A percentile compares a stretch with the other conserved stretches of the same genome.
These are phyloP conservation scores for Neoscytalidium dimidiatum DNA, from an alignment of 2,329 filamentous ascomycete genomes.

Conservation along the genomic window DNA sequence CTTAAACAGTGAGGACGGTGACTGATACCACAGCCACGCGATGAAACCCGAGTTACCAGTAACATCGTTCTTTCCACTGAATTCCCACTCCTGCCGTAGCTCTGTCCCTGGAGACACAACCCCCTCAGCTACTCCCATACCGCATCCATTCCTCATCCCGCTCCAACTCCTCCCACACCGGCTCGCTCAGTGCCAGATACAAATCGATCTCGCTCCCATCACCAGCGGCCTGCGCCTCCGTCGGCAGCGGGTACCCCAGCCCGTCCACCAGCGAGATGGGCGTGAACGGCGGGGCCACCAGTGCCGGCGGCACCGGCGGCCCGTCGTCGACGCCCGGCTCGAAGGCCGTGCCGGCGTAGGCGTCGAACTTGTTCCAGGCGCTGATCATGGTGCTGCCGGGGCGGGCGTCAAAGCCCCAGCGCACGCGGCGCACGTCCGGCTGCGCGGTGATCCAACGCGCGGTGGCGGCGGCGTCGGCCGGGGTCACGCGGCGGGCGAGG, in stretches of 20 bases:
- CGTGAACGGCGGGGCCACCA: conserved; percentile 9
- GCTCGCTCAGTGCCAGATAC: neutral
- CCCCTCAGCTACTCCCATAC: neutral
- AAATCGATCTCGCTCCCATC: neutral
- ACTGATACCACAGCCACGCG: too few relatives aligned
- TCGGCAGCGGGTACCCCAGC: neutral
- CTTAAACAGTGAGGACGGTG: too few relatives aligned
- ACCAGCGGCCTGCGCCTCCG: neutral
- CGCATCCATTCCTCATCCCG: neutral
- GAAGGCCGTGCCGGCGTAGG: neutral
- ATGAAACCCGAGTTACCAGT: too few relatives aligned
- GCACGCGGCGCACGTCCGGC: neutral
- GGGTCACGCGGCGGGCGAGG: neutral
- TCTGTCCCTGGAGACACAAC: neutral
- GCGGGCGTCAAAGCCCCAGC: neutral
- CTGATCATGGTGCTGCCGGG: neutral
- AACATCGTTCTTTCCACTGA: too few relatives aligned
- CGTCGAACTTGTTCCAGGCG: conserved; percentile 8
- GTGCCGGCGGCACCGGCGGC: neutral
- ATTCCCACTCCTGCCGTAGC: neutral
- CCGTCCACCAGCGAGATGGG: neutral
- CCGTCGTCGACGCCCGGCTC: neutral
- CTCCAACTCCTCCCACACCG: neutral
- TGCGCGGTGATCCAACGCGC: conserved; percentile 3
- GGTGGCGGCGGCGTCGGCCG: neutral